Evolutionary conservation across 208 protist species (phyloP).

Genomic region (Phytomonas sp.): DNA sequence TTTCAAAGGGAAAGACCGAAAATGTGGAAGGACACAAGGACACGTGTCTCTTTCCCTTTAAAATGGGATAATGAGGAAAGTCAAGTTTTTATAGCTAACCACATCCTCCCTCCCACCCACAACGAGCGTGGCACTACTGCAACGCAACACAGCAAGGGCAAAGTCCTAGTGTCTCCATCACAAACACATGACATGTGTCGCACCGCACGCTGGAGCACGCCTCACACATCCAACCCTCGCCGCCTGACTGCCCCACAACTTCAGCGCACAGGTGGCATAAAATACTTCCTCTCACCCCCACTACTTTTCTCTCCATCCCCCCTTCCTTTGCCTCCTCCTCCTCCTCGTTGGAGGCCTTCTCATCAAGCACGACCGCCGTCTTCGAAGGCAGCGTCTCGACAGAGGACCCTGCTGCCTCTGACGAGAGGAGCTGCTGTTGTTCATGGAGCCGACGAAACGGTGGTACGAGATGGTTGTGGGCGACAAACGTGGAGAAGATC

Average conservation of each 20-base stretch:
- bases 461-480: constrained; percentile 52
- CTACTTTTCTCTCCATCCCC: background rate
- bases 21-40: background rate
- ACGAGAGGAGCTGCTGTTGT: background rate
- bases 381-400: background rate
- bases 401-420: too few relatives aligned
- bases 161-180: constrained; percentile 39
- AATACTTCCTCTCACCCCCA: constrained; percentile 6
- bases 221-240: constrained; percentile 27
- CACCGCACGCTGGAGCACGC: constrained; percentile 42
- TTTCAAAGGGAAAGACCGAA: background rate
- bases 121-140: constrained; percentile 6
- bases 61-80: background rate
- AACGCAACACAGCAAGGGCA: constrained; percentile 59
- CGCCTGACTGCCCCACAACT: background rate
- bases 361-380: too few relatives aligned
- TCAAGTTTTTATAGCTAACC: background rate
- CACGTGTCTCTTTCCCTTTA: background rate
- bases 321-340: constrained; percentile 11
- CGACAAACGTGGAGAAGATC: constrained; percentile 53
- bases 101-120: background rate
- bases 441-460: constrained; percentile 1
- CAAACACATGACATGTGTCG: constrained; percentile 38
- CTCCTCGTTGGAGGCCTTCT: background rate
- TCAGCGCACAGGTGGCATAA: constrained; percentile 15